These are phyloP conservation scores for Claviceps lovelessii DNA, from an alignment of 2,329 filamentous ascomycete genomes.

Conservation along the genomic window DNA sequence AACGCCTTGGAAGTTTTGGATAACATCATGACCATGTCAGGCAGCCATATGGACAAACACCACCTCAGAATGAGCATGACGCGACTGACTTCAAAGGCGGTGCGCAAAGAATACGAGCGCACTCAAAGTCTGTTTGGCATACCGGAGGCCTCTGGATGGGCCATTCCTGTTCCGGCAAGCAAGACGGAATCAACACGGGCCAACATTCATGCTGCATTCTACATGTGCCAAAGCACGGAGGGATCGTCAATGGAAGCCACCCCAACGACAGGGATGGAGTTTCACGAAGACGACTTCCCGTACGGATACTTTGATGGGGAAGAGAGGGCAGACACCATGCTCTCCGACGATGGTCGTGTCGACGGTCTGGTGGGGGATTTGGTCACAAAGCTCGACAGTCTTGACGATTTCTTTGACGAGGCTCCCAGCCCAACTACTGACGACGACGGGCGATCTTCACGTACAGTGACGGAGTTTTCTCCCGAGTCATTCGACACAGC, in stretches of 20 bases:
- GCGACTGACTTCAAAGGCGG: constrained; percentile 66
- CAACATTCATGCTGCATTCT: constrained; percentile 93
- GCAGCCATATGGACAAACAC: constrained; percentile 82
- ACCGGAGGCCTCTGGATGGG: constrained; percentile 90
- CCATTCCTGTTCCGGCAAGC: constrained; percentile 79
- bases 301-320: constrained; percentile 61
- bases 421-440: constrained; percentile 41
- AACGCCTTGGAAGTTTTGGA: constrained; percentile 85
- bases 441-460: constrained; percentile 46
- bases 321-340: constrained; percentile 78
- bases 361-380: constrained; percentile 63
- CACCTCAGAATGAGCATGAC: constrained; percentile 98
- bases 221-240: constrained; percentile 66
- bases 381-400: constrained; percentile 61
- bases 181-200: constrained; percentile 75
- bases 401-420: constrained; percentile 74
- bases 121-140: constrained; percentile 94
- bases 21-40: constrained; percentile 87
- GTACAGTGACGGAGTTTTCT: constrained; percentile 50
- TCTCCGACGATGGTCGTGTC: constrained; percentile 65
- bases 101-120: constrained; percentile 86
- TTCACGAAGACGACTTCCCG: constrained; percentile 77
- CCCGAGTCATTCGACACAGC: constrained; percentile 56
- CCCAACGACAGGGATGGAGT: constrained; percentile 76
- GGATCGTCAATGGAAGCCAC: constrained; percentile 43